Percentiles rank a stretch among this genome's conserved stretches.
These are phyloP conservation scores for Hemileccinum rubropunctum DNA, from an alignment of 768 basidiomycete species.

Conservation along the genomic window DNA sequence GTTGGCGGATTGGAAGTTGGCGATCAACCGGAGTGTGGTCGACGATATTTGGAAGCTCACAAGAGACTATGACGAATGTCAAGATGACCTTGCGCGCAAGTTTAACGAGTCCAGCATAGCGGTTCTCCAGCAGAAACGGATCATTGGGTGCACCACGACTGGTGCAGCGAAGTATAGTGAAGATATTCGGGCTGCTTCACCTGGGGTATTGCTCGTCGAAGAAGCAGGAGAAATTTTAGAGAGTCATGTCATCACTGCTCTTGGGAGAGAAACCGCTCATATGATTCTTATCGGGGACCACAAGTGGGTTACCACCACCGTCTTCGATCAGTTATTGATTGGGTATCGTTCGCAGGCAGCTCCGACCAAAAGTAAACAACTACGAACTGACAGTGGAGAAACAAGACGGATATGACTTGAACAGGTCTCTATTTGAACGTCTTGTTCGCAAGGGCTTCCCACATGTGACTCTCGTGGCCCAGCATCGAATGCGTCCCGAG, in stretches of 20 bases:
- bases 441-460: conserved; percentile 62
- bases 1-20: conserved; percentile 34
- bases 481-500: conserved; percentile 76
- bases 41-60: conserved; percentile 31
- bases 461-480: conserved; percentile 50
- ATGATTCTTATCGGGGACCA: conserved; percentile 72
- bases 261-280: conserved; percentile 45
- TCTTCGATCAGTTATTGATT: background rate
- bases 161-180: conserved; percentile 60
- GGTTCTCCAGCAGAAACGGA: conserved; percentile 44
- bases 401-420: conserved; percentile 63
- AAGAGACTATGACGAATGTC: conserved; percentile 40
- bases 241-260: conserved; percentile 60
- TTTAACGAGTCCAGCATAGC: conserved; percentile 32
- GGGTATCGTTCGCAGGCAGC: conserved; percentile 43
- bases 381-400: conserved; percentile 67
- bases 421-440: conserved; percentile 67
- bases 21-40: conserved; percentile 35
- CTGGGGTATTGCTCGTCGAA: conserved; percentile 61
- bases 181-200: conserved; percentile 43
- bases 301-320: conserved; percentile 45
- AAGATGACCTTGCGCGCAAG: conserved; percentile 35
- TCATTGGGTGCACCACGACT: conserved; percentile 70
- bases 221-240: conserved; percentile 57
- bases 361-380: conserved; percentile 70